Evolutionary conservation across 306 rosid species (phyloP), one percentile per base, ranked within the genome.

Genomic region (Gleditsia sinensis): DNA sequence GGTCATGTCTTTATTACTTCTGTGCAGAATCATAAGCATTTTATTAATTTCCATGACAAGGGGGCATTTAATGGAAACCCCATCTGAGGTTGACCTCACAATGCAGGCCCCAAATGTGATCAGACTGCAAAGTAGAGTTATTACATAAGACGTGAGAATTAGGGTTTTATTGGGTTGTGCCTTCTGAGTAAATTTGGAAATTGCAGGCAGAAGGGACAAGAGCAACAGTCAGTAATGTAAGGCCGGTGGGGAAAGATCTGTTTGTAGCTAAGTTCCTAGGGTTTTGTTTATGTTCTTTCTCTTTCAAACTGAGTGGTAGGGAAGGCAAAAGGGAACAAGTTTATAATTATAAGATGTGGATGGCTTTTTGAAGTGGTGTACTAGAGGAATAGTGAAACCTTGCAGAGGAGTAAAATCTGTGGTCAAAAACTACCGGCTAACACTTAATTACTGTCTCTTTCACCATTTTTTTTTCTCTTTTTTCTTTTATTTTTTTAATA

Each of bases 131-230:
- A 46, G 77, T 32, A 69, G 85, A 74, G 77, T 85, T 77, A 79
- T 87, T 81, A 87, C 86, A 78, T 83, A 75, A 59, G 92, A 87
- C 87, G 58, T 85, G 86, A 73, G 87, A 90, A 87, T 87, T 80
- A 82, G 88, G 78, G 82, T 67, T 78, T 81, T 57, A 75, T n/a
- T n/a, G 74, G 77, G 72, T 21, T 85, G 73, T 75, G 84, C 63
- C n/a, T n/a, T 79, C 74, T 74, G 69, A 84, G 85, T 74, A 76
- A 83, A 70, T 83, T 82, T 81, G 80, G 81, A 74, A 63, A 28
- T 61, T 66, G 37, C 78, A 82, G 79, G 75, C 72, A 76, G n/a
- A 55, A 19, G 67, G 45, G 83, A 81, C 82, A 72, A 77, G 72
- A 57, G 70, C 75, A 67, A 80, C 82, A 72, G 83, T 86, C 74